These are phyloP conservation scores for Chenopodium formosanum DNA, from an alignment of 148 eudicot species.

Conservation along the genomic window DNA sequence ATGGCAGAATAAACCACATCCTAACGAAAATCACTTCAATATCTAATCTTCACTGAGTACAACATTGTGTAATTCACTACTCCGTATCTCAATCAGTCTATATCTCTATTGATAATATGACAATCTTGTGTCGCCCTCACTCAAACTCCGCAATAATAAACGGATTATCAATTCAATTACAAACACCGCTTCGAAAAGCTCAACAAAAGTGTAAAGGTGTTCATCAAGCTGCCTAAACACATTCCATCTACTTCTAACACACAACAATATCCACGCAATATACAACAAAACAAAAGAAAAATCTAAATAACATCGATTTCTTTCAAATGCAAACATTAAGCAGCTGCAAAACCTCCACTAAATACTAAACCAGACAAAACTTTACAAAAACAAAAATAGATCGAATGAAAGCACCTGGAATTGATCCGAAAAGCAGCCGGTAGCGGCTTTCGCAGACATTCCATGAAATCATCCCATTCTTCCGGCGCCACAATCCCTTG, in stretches of 20 bases:
- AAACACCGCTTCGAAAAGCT: no score
- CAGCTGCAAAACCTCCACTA: background rate
- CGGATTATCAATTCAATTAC: no score
- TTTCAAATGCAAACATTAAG: background rate
- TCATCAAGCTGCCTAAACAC: background rate
- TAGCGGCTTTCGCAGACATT: constrained; percentile 57
- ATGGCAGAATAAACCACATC: background rate
- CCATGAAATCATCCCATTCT: constrained; percentile 80
- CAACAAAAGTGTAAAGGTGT: background rate
- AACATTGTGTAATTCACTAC: background rate
- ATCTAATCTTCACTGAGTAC: background rate
- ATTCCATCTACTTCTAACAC: constrained; percentile 1
- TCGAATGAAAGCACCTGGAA: constrained; percentile 50
- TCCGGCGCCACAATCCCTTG: constrained; percentile 72
- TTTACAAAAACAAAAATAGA: background rate
- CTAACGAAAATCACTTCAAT: background rate
- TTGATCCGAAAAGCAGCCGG: constrained; percentile 98
- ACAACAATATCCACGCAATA: background rate
- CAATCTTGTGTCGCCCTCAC: background rate
- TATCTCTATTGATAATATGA: background rate
- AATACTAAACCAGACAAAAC: constrained; percentile 1
- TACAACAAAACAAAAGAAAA: background rate
- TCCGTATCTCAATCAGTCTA: background rate
- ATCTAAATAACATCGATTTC: background rate
- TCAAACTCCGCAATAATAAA: no score